Conservation (phyloP, 1,284 basidiomycete genomes). For the Athelia psychrophila region DNA sequence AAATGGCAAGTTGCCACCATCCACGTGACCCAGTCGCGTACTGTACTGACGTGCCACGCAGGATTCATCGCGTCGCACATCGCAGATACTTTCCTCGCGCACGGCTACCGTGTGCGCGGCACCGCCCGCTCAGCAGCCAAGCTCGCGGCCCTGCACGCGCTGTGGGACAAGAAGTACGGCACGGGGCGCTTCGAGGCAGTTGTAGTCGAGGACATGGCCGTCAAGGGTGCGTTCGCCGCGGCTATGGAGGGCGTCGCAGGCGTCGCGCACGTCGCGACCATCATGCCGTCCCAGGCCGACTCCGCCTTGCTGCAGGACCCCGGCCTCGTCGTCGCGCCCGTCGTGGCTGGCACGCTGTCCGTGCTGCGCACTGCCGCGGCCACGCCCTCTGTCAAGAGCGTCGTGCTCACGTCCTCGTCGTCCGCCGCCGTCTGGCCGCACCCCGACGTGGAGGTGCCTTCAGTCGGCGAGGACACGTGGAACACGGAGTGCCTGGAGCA, state of each 20-base stretch:
- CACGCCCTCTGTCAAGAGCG: neutral
- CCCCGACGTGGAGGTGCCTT: neutral
- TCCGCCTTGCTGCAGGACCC: neutral
- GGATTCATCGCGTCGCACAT: slow-evolving; percentile 1
- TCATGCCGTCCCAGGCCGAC: neutral
- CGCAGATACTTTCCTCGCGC: neutral
- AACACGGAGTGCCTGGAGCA: neutral
- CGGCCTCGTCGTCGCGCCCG: neutral
- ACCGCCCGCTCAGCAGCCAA: neutral
- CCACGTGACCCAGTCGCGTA: no score
- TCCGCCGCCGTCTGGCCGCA: neutral
- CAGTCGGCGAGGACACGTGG: neutral
- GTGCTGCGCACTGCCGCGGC: neutral
- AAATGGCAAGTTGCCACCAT: neutral
- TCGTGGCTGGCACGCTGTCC: neutral
- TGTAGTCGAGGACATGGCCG: neutral
- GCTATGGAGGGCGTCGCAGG: neutral
- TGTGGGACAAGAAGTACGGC: neutral
- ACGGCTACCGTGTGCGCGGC: neutral
- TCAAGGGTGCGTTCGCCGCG: neutral
- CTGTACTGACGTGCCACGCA: neutral
- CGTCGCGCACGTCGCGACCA: slow-evolving; percentile 1
- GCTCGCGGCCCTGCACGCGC: neutral
- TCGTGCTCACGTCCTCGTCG: slow-evolving; percentile 1
- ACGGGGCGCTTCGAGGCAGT: neutral